Percentiles rank a stretch among this genome's conserved stretches.
Conservation (phyloP, 768 basidiomycete species). For the Pulveroboletus frians region DNA sequence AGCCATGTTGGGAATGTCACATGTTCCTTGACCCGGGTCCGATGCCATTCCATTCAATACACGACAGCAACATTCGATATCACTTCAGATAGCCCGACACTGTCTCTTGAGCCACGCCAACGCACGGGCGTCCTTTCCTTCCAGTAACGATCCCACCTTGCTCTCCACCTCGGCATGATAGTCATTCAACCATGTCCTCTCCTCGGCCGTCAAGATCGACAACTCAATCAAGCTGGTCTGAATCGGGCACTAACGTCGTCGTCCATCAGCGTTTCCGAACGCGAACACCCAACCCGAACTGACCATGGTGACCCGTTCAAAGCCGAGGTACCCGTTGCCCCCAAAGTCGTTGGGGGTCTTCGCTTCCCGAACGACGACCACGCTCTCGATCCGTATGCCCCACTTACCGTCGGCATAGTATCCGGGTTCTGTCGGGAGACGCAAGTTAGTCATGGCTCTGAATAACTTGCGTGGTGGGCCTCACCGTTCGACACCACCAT, state of each 20-base stretch:
- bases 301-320: conserved; percentile 88
- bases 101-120: conserved; percentile 20
- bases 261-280: neutral
- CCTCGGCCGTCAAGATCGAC: conserved; percentile 55
- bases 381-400: conserved; percentile 90
- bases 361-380: conserved; percentile 70
- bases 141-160: conserved; percentile 56
- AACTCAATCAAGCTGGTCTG: conserved; percentile 76
- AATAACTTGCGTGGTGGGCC: neutral
- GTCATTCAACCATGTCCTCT: conserved; percentile 74
- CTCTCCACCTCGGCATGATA: conserved; percentile 70
- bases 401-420: conserved; percentile 88
- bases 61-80: no score
- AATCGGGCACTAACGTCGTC: conserved; percentile 59
- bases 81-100: conserved; percentile 13
- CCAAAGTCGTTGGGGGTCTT: conserved; percentile 79
- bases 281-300: conserved; percentile 19
- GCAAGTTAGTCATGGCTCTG: neutral
- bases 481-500: conserved; percentile 86
- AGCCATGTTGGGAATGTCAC: no score
- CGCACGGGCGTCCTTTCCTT: conserved; percentile 28
- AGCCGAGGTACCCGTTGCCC: conserved; percentile 71
- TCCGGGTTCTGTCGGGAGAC: conserved; percentile 60
- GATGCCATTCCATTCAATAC: no score
- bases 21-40: no score